These are phyloP conservation scores for Cymodocea nodosa DNA, from an alignment of 116 monocot genomes.

Conservation along the genomic window DNA sequence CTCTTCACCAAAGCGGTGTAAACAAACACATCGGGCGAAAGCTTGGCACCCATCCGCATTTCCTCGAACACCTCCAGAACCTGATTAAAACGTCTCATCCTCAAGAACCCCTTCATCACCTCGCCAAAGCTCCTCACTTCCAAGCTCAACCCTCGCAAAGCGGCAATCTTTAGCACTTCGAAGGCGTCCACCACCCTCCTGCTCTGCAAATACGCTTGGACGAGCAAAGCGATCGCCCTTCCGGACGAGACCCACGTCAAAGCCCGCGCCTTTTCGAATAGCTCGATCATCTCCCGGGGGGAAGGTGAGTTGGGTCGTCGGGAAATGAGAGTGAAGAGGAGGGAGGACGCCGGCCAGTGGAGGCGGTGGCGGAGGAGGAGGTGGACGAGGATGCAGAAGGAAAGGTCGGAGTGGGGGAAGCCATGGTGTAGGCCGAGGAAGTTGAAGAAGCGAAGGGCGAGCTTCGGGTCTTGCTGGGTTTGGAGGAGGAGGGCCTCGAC, in stretches of 20 bases:
- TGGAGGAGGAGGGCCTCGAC: constrained; percentile 3
- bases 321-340: constrained; percentile 46
- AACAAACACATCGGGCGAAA: constrained; percentile 36
- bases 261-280: constrained; percentile 8
- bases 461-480: background rate
- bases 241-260: background rate
- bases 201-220: constrained; percentile 47
- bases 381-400: constrained; percentile 57
- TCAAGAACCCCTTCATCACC: constrained; percentile 38
- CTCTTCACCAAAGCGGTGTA: constrained; percentile 48
- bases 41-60: constrained; percentile 9
- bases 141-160: constrained; percentile 6
- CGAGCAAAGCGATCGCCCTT: constrained; percentile 31
- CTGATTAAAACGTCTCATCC: constrained; percentile 36
- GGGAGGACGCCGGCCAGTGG: constrained; percentile 55
- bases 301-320: constrained; percentile 11
- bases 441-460: constrained; percentile 60
- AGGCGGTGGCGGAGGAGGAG: constrained; percentile 34
- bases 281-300: constrained; percentile 10
- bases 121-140: constrained; percentile 41
- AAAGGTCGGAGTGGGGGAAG: constrained; percentile 59
- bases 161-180: constrained; percentile 17
- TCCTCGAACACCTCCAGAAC: constrained; percentile 34
- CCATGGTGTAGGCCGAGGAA: constrained; percentile 50
- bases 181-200: constrained; percentile 36